Evolutionary conservation across 202 grass and related monocot species (phyloP), one percentile per base, ranked within the genome.

Genomic region (Digitaria exilis): DNA sequence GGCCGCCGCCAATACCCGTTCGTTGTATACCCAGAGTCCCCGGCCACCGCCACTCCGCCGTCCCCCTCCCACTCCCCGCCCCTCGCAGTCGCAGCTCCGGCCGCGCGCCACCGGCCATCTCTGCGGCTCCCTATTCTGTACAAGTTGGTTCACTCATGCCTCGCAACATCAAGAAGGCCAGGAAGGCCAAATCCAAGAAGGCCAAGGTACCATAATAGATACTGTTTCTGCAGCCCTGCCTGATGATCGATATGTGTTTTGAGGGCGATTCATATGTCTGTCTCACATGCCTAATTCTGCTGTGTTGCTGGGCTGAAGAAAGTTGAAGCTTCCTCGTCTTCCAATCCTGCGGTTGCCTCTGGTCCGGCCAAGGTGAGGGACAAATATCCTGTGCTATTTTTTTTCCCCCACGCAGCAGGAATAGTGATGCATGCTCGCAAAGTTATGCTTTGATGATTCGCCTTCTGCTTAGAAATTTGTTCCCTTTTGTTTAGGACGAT

Each of bases 291-390:
- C 29, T 73, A 62, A 83, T 50, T 78, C 28, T 78, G 28, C 7
- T 82, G 19, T 87, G 1, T 18, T 62, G 41, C 56, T 81, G 87
- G 69, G 65, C 7, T 80, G 34, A 75, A 95, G 64, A 90, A 86
- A 43, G 42, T 24, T 26, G 87, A 82, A 37, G 64, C 50, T 52
- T 60, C 79, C 44, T 66, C 90, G 4, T 71, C 90, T 12, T 55
- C 82, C 35, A 28, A 55, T 82, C 77, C 91, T 4, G 42, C 59
- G 24, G 80, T 79, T n/a, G 82, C 89, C 54, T 86, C 91, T 55
- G 92, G 67, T 17, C 91, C 96, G 42, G 85, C 96, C 54, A 98
- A 95, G 91, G 96, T 95, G 37, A 76, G 77, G 44, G 18, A 43
- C 2, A 30, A 54, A 64, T 42, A 37, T 48, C 55, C 26, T n/a